Conservation (phyloP, 148 eudicot genomes). For the Vaccinium corymbosum region DNA sequence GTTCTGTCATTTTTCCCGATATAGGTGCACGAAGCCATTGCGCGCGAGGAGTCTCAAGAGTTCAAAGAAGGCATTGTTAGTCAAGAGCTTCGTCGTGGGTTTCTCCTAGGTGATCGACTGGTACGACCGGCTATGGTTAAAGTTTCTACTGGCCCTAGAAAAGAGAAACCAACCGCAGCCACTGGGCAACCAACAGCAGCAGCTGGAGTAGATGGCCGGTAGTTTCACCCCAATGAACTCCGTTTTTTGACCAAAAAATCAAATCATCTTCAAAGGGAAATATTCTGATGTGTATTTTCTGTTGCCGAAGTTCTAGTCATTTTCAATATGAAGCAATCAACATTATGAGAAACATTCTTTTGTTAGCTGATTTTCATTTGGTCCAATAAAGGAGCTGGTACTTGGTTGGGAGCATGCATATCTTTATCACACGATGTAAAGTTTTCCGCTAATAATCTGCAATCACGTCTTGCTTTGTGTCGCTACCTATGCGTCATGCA, state of each 20-base stretch:
- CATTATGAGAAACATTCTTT: neutral
- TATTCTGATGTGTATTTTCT: conserved; percentile 9
- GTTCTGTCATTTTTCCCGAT: conserved; percentile 15
- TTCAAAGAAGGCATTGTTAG: conserved; percentile 72
- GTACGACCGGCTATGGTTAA: conserved; percentile 89
- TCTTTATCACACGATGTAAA: neutral
- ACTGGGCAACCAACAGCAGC: conserved; percentile 42
- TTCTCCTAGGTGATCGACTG: conserved; percentile 68
- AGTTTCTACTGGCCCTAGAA: conserved; percentile 79
- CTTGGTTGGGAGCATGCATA: neutral
- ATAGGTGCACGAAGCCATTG: conserved; percentile 87
- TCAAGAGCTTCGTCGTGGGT: conserved; percentile 81
- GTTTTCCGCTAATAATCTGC: neutral
- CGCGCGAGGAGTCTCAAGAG: conserved; percentile 77
- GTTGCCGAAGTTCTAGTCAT: neutral
- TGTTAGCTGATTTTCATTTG: neutral
- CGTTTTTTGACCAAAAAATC: neutral
- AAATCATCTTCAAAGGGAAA: neutral
- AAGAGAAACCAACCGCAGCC: conserved; percentile 24
- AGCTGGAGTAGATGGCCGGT: conserved; percentile 39
- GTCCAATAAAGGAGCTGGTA: neutral
- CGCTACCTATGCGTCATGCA: neutral
- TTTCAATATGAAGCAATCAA: neutral
- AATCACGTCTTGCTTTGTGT: neutral
- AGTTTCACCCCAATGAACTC: neutral